A percentile compares a stretch with the other conserved stretches of the same genome.
phyloP scores from a whole-genome alignment of 331 rosid species.

The Phaseolus coccineus region DNA sequence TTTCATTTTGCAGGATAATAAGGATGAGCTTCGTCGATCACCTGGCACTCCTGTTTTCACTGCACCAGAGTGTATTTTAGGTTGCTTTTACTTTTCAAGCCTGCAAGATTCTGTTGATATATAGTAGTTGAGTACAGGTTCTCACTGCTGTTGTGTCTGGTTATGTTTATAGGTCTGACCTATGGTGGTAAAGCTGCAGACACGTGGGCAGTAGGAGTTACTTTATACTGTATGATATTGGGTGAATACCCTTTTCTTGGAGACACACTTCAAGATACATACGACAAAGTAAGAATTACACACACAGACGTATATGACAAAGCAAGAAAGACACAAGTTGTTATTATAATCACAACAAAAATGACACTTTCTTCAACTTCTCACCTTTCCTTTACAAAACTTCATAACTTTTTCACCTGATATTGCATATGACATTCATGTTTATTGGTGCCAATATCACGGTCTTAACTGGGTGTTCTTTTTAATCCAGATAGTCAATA shows the following conservation, averaged over 20 bases:
- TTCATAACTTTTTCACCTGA: not conserved
- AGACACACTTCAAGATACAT: slow-evolving; percentile 97
- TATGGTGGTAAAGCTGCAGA: slow-evolving; percentile 89
- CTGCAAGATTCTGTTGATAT: not conserved
- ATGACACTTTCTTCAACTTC: not conserved
- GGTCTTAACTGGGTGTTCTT: slow-evolving; percentile 14
- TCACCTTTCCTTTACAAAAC: not conserved
- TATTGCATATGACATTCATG: not conserved
- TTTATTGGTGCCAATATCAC: not conserved
- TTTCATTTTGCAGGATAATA: slow-evolving; percentile 76
- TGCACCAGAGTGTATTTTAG: slow-evolving; percentile 97
- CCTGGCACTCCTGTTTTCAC: slow-evolving; percentile 99
- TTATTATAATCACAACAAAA: not conserved
- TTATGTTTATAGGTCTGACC: slow-evolving; percentile 65
- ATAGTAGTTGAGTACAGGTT: slow-evolving; percentile 18
- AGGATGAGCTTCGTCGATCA: slow-evolving; percentile 94
- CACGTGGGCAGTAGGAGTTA: slow-evolving; percentile 98
- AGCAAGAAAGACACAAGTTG: not conserved
- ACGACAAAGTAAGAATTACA: slow-evolving; percentile 74
- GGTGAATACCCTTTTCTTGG: slow-evolving; percentile 97
- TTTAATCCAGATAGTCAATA: slow-evolving; percentile 78
- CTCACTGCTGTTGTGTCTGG: slow-evolving; percentile 33
- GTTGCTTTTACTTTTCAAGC: slow-evolving; percentile 48
- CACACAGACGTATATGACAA: not conserved
- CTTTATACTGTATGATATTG: slow-evolving; percentile 88